Evolutionary conservation across 2,329 filamentous ascomycete species (phyloP), one percentile per base, ranked within the genome.

Genomic region (Arthrobotrys megalospora): DNA sequence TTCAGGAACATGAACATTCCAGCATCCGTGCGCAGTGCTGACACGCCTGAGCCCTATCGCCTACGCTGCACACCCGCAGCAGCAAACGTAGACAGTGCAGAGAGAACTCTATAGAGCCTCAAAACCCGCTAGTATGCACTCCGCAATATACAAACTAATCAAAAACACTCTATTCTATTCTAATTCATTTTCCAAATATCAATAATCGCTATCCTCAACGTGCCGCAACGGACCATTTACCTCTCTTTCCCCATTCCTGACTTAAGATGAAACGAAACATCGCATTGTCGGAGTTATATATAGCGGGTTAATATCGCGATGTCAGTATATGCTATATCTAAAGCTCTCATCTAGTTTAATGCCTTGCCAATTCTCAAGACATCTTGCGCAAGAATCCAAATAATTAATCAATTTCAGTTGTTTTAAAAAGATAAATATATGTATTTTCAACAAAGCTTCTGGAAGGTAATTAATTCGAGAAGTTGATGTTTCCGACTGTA

Each of bases 261-360:
- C 68, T 66, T 66, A 32, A 66, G 60, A 73, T 73, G 69, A 73
- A 73, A 73, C 69, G 69, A 73, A 73, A 73, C 69, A 66, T 66
- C 48, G 60, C 60, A 47, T 48, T 60, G 69, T 65, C 38, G 50
- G 69, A 66, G 60, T 55, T 66, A 72, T 45, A 72, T 72, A 72
- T 72, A 65, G 47, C 55, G 47, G 50, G 19, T 55, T 67, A 47
- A 21, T 63, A 50, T 53, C 60, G 45, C 34, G 24, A 28, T 28
- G 24, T 28, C 24, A 28, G 24, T 50, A 43, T 43, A 60, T 28
- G 38, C 24, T 52, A 16, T 70, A 70, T 70, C 66, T 62, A 32
- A 64, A 64, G 19, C 55, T 43, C 55, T 48, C 24, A 21, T 24
- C 10, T 16, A 38, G n/a, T 38, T 1, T 3, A 10, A 10, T n/a